Evolutionary conservation across 805 yeast genomes (phyloP).

Genomic region (Candida maesae): DNA sequence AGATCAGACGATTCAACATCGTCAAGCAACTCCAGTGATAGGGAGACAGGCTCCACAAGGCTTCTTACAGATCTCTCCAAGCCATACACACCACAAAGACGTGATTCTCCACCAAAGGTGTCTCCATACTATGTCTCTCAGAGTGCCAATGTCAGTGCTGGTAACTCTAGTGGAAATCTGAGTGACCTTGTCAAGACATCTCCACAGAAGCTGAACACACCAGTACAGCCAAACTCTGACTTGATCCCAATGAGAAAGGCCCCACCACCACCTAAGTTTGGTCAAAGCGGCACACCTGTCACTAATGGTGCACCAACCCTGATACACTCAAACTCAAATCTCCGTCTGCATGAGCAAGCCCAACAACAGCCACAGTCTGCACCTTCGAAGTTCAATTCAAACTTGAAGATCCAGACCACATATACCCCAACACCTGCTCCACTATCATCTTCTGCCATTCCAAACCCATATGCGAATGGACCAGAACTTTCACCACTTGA

Average conservation of each 20-base stretch:
- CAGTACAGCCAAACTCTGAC: slow-evolving; percentile 23
- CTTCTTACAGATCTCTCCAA: slow-evolving; percentile 43
- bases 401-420: slow-evolving; percentile 30
- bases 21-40: slow-evolving; percentile 12
- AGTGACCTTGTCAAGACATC: slow-evolving; percentile 4
- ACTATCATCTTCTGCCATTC: slow-evolving; percentile 9
- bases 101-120: slow-evolving; percentile 39
- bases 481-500: slow-evolving; percentile 12
- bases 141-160: slow-evolving; percentile 10
- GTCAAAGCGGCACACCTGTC: not conserved
- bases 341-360: slow-evolving; percentile 9
- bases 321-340: slow-evolving; percentile 12
- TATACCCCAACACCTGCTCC: slow-evolving; percentile 8
- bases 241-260: slow-evolving; percentile 51
- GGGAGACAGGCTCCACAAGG: slow-evolving; percentile 23
- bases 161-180: slow-evolving; percentile 2
- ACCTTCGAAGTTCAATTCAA: slow-evolving; percentile 34
- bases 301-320: not conserved
- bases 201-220: not conserved
- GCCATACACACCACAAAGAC: slow-evolving; percentile 39
- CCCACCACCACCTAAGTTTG: slow-evolving; percentile 46
- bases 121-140: slow-evolving; percentile 23
- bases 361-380: slow-evolving; percentile 43
- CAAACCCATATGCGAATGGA: slow-evolving; percentile 23
- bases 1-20: slow-evolving; percentile 23